Conservation (phyloP, 2,329 filamentous ascomycete genomes). For the Acrodontium crateriforme region DNA sequence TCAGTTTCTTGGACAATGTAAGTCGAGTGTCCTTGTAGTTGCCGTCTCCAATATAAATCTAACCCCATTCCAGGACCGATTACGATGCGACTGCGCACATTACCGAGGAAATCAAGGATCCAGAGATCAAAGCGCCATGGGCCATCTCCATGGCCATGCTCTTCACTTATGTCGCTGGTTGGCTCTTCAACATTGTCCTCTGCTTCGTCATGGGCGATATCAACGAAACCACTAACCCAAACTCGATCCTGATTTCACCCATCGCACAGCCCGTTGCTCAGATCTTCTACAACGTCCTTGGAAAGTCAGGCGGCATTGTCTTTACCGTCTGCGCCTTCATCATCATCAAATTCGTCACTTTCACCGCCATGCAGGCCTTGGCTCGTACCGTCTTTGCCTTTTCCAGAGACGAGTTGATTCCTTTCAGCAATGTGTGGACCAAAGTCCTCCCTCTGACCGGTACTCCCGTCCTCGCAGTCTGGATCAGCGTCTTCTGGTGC, state of each 20-base stretch:
- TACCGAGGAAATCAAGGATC: conserved; percentile 40
- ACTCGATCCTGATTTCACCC: conserved; percentile 28
- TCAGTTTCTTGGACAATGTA: conserved; percentile 49
- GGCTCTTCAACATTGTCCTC: conserved; percentile 45
- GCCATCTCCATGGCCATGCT: conserved; percentile 43
- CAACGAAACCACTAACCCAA: conserved; percentile 5
- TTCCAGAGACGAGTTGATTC: conserved; percentile 38
- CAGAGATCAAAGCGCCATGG: conserved; percentile 40
- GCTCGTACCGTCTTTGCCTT: conserved; percentile 43
- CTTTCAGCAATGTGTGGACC: conserved; percentile 35
- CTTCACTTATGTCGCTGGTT: conserved; percentile 43
- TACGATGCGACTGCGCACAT: conserved; percentile 34
- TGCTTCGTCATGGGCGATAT: conserved; percentile 44
- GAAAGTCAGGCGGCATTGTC: conserved; percentile 38
- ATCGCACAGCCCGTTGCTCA: conserved; percentile 43
- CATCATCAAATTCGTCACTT: conserved; percentile 46
- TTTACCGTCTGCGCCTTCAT: conserved; percentile 44
- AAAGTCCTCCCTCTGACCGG: conserved; percentile 35
- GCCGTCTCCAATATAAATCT: too few species aligned
- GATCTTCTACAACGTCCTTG: conserved; percentile 45
- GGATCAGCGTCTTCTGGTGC: conserved; percentile 42
- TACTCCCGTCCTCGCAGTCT: conserved; percentile 41
- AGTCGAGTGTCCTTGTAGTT: too few species aligned
- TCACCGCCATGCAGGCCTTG: conserved; percentile 42
- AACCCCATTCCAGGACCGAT: conserved; percentile 35